Percentiles rank a stretch among this genome's conserved stretches.
phyloP scores from a whole-genome alignment of 2,329 filamentous ascomycete genomes.

The Epichloe scottii region DNA sequence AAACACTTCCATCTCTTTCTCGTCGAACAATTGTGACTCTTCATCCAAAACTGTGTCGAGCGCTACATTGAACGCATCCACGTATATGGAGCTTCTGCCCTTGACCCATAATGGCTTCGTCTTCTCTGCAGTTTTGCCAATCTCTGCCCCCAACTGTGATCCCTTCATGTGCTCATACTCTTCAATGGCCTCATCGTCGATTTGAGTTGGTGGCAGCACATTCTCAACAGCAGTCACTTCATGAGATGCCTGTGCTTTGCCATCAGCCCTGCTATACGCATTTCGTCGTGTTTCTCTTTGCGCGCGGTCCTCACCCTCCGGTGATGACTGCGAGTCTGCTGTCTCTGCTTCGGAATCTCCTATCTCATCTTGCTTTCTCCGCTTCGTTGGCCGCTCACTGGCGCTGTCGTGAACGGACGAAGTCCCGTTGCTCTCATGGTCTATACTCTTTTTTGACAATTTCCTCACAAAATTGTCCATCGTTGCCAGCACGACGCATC shows the following conservation, averaged over 20 bases:
- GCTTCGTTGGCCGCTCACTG: slow-evolving; percentile 18
- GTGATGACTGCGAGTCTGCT: slow-evolving; percentile 11
- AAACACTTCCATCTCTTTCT: slow-evolving; percentile 67
- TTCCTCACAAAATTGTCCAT: slow-evolving; percentile 29
- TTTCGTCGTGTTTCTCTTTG: background rate
- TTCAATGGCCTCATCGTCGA: slow-evolving; percentile 60
- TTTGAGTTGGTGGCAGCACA: slow-evolving; percentile 54
- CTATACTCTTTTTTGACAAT: slow-evolving; percentile 12
- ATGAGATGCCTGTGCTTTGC: slow-evolving; percentile 8
- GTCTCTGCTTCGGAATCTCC: slow-evolving; percentile 12
- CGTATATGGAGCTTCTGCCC: slow-evolving; percentile 82
- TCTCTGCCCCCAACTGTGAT: slow-evolving; percentile 30
- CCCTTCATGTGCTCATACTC: slow-evolving; percentile 63
- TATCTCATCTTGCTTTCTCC: slow-evolving; percentile 17
- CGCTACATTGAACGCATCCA: slow-evolving; percentile 92
- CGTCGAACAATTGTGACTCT: slow-evolving; percentile 77
- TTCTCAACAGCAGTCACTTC: slow-evolving; percentile 26
- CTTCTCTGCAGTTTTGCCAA: slow-evolving; percentile 29
- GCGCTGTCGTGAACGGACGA: slow-evolving; percentile 2
- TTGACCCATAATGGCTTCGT: slow-evolving; percentile 44
- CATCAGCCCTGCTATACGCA: slow-evolving; percentile 1
- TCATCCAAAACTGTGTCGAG: slow-evolving; percentile 81
- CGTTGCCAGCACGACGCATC: slow-evolving; percentile 7
- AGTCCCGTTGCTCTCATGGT: slow-evolving; percentile 2
- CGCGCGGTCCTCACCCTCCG: slow-evolving; percentile 6